Evolutionary conservation across 306 rosid species (phyloP).

Genomic region (Sesbania bispinosa): DNA sequence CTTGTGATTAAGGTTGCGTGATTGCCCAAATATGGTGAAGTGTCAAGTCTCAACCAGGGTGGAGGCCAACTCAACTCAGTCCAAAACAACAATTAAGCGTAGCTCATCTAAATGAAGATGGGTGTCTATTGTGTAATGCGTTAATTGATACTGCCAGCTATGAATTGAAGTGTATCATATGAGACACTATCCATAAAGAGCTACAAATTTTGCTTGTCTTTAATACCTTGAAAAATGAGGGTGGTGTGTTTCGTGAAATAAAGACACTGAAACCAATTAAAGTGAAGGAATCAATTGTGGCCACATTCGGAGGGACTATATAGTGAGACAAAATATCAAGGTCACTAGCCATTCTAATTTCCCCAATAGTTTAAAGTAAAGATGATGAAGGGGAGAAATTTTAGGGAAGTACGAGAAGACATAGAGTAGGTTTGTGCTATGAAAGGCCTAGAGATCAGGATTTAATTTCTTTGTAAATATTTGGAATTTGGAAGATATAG

Average conservation of each 20-base stretch:
- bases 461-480: not conserved
- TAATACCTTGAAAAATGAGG: conserved; percentile 20
- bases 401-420: not conserved
- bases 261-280: conserved; percentile 35
- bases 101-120: conserved; percentile 59
- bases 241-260: not conserved
- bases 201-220: conserved; percentile 48
- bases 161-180: conserved; percentile 41
- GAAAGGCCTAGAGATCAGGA: not conserved
- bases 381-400: conserved; percentile 17
- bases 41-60: no score
- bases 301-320: conserved; percentile 15
- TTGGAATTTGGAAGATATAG: not conserved
- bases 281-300: conserved; percentile 50
- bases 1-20: no score
- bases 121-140: conserved; percentile 48
- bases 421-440: not conserved
- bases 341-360: conserved; percentile 36
- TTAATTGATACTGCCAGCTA: conserved; percentile 26
- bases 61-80: no score
- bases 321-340: conserved; percentile 45
- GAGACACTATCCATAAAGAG: conserved; percentile 59
- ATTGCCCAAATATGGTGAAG: no score
- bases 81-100: conserved; percentile 26
- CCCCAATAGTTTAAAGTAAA: conserved; percentile 12